These are phyloP conservation scores for Paecilomyces sp. DNA, from an alignment of 2,329 filamentous ascomycete genomes.

Conservation along the genomic window DNA sequence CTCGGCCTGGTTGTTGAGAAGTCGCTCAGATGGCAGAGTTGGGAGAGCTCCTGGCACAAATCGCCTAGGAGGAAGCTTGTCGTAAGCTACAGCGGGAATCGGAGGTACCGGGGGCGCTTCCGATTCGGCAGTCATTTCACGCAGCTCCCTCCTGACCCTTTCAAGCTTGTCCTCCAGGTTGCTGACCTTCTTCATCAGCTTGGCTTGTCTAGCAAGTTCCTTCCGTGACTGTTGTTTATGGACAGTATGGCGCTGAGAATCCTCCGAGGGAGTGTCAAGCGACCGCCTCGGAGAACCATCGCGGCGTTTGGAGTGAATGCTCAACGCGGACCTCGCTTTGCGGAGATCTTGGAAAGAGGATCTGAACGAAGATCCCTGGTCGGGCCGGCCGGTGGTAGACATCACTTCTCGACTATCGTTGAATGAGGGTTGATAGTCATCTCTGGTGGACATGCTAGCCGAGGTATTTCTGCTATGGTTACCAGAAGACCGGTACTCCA, in stretches of 20 bases:
- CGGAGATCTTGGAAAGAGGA: constrained; percentile 30
- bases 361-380: constrained; percentile 20
- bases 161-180: constrained; percentile 54
- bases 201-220: constrained; percentile 51
- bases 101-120: constrained; percentile 14
- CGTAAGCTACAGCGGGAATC: constrained; percentile 14
- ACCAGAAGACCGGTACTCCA: constrained; percentile 13
- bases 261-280: constrained; percentile 15
- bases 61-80: constrained; percentile 20
- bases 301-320: constrained; percentile 18
- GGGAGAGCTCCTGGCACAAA: constrained; percentile 38
- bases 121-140: constrained; percentile 38
- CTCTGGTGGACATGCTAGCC: constrained; percentile 2
- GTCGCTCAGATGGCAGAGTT: constrained; percentile 39
- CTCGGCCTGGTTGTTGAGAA: constrained; percentile 28
- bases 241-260: constrained; percentile 22
- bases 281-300: constrained; percentile 20
- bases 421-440: constrained; percentile 2
- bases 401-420: constrained; percentile 1
- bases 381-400: constrained; percentile 2
- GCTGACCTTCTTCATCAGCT: constrained; percentile 53
- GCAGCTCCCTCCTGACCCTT: constrained; percentile 48
- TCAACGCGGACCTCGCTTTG: constrained; percentile 22
- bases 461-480: constrained; percentile 11
- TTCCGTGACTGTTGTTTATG: constrained; percentile 47